A percentile compares a stretch with the other conserved stretches of the same genome.
phyloP scores from a whole-genome alignment of 495 filamentous ascomycete genomes.

The Penicillium cinerascens region DNA sequence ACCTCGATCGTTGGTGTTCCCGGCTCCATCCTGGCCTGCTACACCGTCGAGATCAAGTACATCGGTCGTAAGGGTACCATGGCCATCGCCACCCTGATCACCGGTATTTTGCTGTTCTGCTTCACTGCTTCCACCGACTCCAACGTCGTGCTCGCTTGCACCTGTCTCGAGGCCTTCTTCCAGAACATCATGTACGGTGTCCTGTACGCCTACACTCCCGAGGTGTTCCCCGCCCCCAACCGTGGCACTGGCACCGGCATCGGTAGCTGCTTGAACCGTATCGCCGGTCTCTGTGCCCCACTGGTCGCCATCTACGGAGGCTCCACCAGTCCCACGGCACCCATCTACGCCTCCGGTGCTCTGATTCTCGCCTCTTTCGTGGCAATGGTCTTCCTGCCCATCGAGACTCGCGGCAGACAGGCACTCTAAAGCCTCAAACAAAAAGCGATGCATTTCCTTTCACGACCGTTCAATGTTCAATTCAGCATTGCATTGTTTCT shows the following conservation, averaged over 20 bases:
- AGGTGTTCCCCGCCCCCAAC: conserved; percentile 57
- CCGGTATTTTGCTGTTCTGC: conserved; percentile 55
- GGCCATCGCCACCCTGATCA: conserved; percentile 50
- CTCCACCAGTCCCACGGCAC: conserved; percentile 39
- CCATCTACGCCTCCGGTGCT: conserved; percentile 51
- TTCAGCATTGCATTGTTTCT: not conserved
- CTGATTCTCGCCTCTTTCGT: conserved; percentile 50
- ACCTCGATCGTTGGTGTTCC: conserved; percentile 56
- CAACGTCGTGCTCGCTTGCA: conserved; percentile 49
- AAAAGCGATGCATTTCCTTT: not conserved
- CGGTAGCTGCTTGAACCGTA: conserved; percentile 53
- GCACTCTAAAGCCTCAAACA: conserved; percentile 28
- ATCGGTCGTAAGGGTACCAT: conserved; percentile 60
- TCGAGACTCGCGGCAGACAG: conserved; percentile 52
- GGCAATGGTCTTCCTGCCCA: conserved; percentile 50
- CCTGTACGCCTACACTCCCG: conserved; percentile 59
- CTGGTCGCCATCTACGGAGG: conserved; percentile 53
- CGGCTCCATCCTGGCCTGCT: conserved; percentile 53
- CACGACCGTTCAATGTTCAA: no score
- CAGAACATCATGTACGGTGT: conserved; percentile 65
- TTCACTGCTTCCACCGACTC: conserved; percentile 52
- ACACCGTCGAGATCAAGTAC: conserved; percentile 55
- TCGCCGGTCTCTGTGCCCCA: conserved; percentile 56
- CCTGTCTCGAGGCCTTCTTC: conserved; percentile 55
- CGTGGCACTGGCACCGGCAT: conserved; percentile 59